phyloP scores from a whole-genome alignment of 1,284 basidiomycete species.

The Microbotryum violaceum region DNA sequence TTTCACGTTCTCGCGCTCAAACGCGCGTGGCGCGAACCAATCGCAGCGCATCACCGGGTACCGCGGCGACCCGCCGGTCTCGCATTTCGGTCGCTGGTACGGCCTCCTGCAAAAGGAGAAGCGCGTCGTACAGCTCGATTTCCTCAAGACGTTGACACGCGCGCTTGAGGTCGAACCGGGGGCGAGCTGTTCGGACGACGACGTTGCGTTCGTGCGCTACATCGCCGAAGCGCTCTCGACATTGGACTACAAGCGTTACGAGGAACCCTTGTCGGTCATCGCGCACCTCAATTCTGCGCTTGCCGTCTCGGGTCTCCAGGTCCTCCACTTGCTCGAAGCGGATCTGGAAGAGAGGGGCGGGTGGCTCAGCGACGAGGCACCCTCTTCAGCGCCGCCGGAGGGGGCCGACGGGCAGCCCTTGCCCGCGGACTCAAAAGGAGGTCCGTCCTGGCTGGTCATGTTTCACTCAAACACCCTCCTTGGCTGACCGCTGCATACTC shows the following conservation, averaged over 20 bases:
- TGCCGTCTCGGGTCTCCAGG: constrained; percentile 74
- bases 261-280: constrained; percentile 81
- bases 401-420: constrained; percentile 1
- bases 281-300: constrained; percentile 70
- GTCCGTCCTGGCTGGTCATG: neutral
- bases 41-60: constrained; percentile 43
- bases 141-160: constrained; percentile 71
- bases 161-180: constrained; percentile 61
- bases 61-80: constrained; percentile 55
- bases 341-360: constrained; percentile 17
- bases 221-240: constrained; percentile 88
- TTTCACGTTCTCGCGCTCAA: constrained; percentile 60
- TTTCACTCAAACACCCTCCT: neutral
- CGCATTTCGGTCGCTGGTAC: constrained; percentile 84
- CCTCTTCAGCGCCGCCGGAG: constrained; percentile 25
- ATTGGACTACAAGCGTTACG: constrained; percentile 88
- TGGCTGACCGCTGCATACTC: neutral
- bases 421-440: neutral
- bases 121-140: constrained; percentile 71
- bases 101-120: constrained; percentile 74
- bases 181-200: constrained; percentile 48
- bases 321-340: constrained; percentile 42
- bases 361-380: constrained; percentile 41
- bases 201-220: constrained; percentile 75
- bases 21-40: constrained; percentile 44